phyloP scores from a whole-genome alignment of 1,284 basidiomycete genomes.

The Naganishia cerealis region DNA sequence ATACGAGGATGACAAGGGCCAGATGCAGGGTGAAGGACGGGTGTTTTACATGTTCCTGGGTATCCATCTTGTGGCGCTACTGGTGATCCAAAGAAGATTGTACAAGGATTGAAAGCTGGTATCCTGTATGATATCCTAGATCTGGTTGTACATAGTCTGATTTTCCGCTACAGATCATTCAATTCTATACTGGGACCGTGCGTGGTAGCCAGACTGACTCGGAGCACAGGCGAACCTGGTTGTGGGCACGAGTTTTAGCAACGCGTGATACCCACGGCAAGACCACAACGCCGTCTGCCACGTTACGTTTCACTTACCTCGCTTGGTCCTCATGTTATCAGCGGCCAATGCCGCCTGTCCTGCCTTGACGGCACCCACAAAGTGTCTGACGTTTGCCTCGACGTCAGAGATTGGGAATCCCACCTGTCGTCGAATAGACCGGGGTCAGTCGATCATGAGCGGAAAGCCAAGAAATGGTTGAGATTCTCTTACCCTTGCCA shows the following conservation, averaged over 20 bases:
- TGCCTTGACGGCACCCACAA: constrained; percentile 67
- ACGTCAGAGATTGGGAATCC: constrained; percentile 73
- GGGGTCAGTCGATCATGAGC: constrained; percentile 7
- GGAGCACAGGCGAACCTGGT: constrained; percentile 67
- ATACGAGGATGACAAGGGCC: constrained; percentile 48
- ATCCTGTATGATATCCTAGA: neutral
- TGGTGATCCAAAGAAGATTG: constrained; percentile 39
- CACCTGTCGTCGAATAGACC: constrained; percentile 58
- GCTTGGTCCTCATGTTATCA: constrained; percentile 40
- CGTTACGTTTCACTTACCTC: constrained; percentile 34
- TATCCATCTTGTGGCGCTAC: constrained; percentile 38
- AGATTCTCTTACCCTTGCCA: constrained; percentile 23
- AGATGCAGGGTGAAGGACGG: constrained; percentile 64
- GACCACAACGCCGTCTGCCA: constrained; percentile 17
- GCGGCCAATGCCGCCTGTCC: constrained; percentile 37
- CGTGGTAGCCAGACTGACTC: constrained; percentile 77
- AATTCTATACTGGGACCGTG: constrained; percentile 75
- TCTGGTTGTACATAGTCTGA: neutral
- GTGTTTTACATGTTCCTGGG: constrained; percentile 77
- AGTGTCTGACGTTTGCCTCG: constrained; percentile 73
- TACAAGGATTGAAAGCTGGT: constrained; percentile 11
- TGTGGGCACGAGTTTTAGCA: constrained; percentile 19
- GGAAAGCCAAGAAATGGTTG: neutral
- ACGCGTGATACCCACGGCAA: constrained; percentile 13
- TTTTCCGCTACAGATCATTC: constrained; percentile 38